These are phyloP conservation scores for Vaccinium vitisidaea DNA, from an alignment of 148 eudicot genomes.

Conservation along the genomic window DNA sequence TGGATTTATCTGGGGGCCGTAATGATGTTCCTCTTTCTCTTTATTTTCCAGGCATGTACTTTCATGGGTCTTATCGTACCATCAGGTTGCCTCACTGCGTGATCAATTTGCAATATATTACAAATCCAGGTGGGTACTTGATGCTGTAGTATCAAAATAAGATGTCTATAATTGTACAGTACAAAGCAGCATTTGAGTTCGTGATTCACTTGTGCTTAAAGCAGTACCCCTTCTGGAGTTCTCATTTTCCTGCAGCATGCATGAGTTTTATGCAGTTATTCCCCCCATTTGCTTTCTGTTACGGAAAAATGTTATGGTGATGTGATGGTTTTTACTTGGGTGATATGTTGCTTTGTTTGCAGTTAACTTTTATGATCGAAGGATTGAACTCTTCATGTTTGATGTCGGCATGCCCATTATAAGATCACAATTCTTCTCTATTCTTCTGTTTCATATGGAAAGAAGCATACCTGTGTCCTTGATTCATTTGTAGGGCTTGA, in stretches of 20 bases:
- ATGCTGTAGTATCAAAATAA: not conserved
- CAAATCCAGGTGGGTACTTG: not conserved
- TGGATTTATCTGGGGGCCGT: not conserved
- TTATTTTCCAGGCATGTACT: not conserved
- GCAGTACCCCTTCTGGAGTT: constrained; percentile 2
- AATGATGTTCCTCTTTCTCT: not conserved
- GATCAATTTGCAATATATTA: not conserved
- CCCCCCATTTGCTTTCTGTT: not conserved
- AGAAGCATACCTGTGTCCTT: not conserved
- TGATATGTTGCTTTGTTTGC: constrained; percentile 8
- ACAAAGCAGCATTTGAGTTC: not conserved
- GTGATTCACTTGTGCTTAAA: not conserved
- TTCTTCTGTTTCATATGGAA: not conserved
- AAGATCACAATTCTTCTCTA: not conserved
- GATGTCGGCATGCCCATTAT: not conserved
- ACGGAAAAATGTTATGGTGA: not conserved
- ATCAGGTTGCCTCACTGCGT: not conserved
- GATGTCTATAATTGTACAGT: not conserved
- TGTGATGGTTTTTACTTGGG: not conserved
- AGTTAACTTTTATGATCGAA: not conserved
- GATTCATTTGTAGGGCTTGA: not conserved
- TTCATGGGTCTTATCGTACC: not conserved
- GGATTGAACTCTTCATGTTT: not conserved
- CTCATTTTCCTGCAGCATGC: not conserved
- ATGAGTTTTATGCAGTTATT: not conserved